Evolutionary conservation across 2,329 filamentous ascomycete genomes (phyloP), one percentile per base, ranked within the genome.

Genomic region (Thermoascus crustaceus): DNA sequence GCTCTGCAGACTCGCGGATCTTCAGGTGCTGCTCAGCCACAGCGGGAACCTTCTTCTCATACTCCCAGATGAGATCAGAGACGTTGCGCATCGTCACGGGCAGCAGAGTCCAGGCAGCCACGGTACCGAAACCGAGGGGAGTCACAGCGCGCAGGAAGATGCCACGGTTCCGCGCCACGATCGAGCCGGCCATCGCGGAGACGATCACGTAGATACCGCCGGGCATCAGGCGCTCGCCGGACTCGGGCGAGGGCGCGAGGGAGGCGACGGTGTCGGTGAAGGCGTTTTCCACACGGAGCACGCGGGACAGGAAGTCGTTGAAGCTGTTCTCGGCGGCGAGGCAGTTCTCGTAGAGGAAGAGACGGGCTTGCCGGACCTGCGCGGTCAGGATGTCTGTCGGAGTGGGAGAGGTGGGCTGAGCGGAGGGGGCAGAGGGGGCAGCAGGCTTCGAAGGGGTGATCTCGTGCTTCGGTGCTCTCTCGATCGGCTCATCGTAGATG

Each of bases 81-180:
- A 94, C 78, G 63, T 98, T 98, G 60, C 77, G 71, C 75, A 87
- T 94, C 26, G 91, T 98, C 45, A 91, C 71, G 29, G 91, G 91
- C 32, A 98, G 67, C 24, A 94, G 79, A 42, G 79, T 71, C 78
- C 87, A 91, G 40, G 85, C 87, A 38, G 87, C 84, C 37, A 79
- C 79, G 44, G 94, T 68, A 47, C 88, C 91, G 27, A 95, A 77
- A 13, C 80, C 79, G 32, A 89, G 63, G 7, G 91, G 91, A 2
- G 84, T 73, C 2, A 80, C 70, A 35, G 81, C 79, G 48, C 91
- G 80, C 35, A 98, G 68, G 43, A 94, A 60, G 44, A 96, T 73
- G 61, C 83, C 88, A 50, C 89, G 80, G 70, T 94, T 93, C 44
- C 89, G 79, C 37, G 85, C 78, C 37, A 95, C 70, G 58, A 98